A percentile compares a stretch with the other conserved stretches of the same genome.
phyloP scores from a whole-genome alignment of 768 basidiomycete genomes.

The Albatrellus ellisii region DNA sequence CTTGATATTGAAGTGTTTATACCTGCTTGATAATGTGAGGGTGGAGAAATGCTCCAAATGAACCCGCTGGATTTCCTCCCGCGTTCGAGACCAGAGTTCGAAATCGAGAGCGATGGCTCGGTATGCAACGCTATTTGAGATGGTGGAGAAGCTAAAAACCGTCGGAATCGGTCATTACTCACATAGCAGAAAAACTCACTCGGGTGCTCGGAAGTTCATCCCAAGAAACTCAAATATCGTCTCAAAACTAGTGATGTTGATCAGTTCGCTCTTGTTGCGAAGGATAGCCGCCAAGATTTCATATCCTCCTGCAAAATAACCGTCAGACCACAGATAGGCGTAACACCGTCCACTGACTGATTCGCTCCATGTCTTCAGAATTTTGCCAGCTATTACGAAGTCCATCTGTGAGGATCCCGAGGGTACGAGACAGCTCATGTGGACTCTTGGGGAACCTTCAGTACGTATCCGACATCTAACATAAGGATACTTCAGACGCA shows the following conservation, averaged over 20 bases:
- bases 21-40: conserved; percentile 58
- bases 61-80: conserved; percentile 58
- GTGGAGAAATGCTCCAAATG: conserved; percentile 76
- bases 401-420: conserved; percentile 64
- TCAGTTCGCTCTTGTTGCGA: conserved; percentile 51
- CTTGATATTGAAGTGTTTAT: conserved; percentile 64
- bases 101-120: conserved; percentile 78
- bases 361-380: conserved; percentile 86
- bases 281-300: conserved; percentile 73
- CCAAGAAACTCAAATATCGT: conserved; percentile 80
- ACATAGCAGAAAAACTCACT: conserved; percentile 34
- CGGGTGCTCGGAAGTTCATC: conserved; percentile 67
- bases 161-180: not conserved
- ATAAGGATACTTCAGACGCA: conserved; percentile 21
- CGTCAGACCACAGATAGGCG: not conserved
- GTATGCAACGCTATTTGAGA: conserved; percentile 76
- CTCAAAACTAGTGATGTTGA: conserved; percentile 75
- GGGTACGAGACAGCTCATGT: conserved; percentile 62
- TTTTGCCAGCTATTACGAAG: conserved; percentile 83
- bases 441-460: conserved; percentile 33
- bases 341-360: conserved; percentile 41
- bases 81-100: conserved; percentile 72
- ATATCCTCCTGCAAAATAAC: conserved; percentile 54
- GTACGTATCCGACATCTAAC: not conserved
- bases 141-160: conserved; percentile 52